A percentile compares a stretch with the other conserved stretches of the same genome.
These are phyloP conservation scores for Chloranthus sessilifolius DNA, from an alignment of 164 flowering plant genomes.

Conservation along the genomic window DNA sequence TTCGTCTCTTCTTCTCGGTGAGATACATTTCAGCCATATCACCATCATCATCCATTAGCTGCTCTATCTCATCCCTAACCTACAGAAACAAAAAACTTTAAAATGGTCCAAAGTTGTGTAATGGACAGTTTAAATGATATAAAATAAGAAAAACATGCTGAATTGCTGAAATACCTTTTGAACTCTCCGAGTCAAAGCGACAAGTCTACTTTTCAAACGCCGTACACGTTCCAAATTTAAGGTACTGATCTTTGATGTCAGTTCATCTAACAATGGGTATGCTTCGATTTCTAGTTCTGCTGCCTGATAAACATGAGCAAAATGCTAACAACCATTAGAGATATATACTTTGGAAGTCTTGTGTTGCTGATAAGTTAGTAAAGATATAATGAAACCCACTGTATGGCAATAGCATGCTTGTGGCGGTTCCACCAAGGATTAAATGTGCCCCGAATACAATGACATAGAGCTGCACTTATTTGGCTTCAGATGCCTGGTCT, in stretches of 20 bases:
- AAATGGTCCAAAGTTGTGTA: background rate
- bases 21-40: constrained; percentile 66
- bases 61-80: constrained; percentile 62
- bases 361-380: too few relatives aligned
- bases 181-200: constrained; percentile 44
- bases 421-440: too few relatives aligned
- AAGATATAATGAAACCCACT: too few relatives aligned
- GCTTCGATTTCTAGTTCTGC: constrained; percentile 39
- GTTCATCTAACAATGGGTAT: constrained; percentile 40
- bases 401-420: too few relatives aligned
- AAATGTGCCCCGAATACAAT: too few relatives aligned
- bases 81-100: constrained; percentile 17
- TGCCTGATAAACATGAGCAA: constrained; percentile 17
- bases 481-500: too few relatives aligned
- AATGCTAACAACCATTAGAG: too few relatives aligned
- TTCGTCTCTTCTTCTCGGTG: constrained; percentile 38
- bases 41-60: constrained; percentile 58
- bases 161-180: constrained; percentile 34
- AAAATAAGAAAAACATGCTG: background rate
- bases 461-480: too few relatives aligned
- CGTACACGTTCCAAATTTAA: constrained; percentile 43
- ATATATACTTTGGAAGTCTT: too few relatives aligned
- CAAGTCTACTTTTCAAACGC: constrained; percentile 46
- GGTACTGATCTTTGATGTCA: constrained; percentile 40
- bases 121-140: background rate